Evolutionary conservation across 805 yeast genomes (phyloP).

Genomic region (Lachancea dasiensis): DNA sequence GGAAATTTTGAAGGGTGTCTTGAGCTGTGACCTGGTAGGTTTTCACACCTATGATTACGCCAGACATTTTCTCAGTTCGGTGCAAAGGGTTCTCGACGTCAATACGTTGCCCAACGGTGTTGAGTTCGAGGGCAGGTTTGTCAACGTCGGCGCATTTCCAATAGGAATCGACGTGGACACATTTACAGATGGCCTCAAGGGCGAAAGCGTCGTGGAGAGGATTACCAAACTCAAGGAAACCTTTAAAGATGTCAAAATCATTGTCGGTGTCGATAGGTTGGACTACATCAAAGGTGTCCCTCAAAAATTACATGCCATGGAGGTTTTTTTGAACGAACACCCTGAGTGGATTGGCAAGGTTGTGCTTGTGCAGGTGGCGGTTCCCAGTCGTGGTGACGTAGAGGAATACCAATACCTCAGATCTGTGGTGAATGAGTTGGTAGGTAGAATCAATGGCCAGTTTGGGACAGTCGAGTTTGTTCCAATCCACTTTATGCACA

Average conservation of each 20-base stretch:
- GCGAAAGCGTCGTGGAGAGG: constrained; percentile 56
- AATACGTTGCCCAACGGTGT: constrained; percentile 90
- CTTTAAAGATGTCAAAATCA: constrained; percentile 71
- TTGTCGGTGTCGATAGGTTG: constrained; percentile 93
- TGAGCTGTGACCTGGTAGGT: constrained; percentile 91
- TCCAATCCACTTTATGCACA: constrained; percentile 95
- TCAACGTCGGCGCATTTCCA: constrained; percentile 95
- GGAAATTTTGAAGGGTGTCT: constrained; percentile 85
- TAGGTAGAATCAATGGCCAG: constrained; percentile 92
- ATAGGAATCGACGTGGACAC: constrained; percentile 96
- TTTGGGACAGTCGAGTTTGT: constrained; percentile 97
- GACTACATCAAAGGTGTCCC: constrained; percentile 99
- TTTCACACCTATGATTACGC: constrained; percentile 99
- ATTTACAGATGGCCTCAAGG: constrained; percentile 71
- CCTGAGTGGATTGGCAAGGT: constrained; percentile 99
- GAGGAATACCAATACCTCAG: constrained; percentile 94
- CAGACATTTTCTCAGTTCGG: constrained; percentile 87
- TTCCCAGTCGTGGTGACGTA: constrained; percentile 95
- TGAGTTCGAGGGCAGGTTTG: constrained; percentile 65
- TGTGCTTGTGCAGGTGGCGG: constrained; percentile 92
- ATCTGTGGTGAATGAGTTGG: constrained; percentile 91
- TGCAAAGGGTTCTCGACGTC: constrained; percentile 73
- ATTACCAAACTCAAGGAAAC: constrained; percentile 58
- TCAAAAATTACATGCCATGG: constrained; percentile 93
- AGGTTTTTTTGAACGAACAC: constrained; percentile 82